phyloP scores from a whole-genome alignment of 2,329 filamentous ascomycete genomes.

The Colletotrichum simmondsii region DNA sequence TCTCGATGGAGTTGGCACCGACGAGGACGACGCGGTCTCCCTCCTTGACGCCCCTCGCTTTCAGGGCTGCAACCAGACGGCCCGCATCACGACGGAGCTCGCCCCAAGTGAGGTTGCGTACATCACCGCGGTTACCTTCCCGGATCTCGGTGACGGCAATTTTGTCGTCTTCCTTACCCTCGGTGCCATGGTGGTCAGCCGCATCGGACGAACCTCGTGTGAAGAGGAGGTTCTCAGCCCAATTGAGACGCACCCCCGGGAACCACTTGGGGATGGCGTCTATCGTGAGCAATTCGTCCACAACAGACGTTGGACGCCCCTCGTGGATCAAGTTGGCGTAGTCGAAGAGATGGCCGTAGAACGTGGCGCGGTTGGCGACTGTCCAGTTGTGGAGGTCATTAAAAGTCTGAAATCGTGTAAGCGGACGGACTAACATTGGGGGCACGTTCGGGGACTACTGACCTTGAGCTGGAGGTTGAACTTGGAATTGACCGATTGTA shows the following conservation, averaged over 20 bases:
- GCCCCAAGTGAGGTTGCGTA: slow-evolving; percentile 72
- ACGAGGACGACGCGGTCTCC: slow-evolving; percentile 83
- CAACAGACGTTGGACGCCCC: slow-evolving; percentile 67
- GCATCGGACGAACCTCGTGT: slow-evolving; percentile 54
- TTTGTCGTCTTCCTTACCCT: slow-evolving; percentile 76
- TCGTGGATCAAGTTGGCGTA: slow-evolving; percentile 70
- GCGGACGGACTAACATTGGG: neutral
- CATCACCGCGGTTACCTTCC: slow-evolving; percentile 67
- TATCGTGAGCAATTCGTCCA: slow-evolving; percentile 78
- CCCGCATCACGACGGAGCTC: slow-evolving; percentile 71
- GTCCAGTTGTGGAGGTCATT: slow-evolving; percentile 78
- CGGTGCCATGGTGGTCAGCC: slow-evolving; percentile 58
- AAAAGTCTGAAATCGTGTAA: slow-evolving; percentile 63
- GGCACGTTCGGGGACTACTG: slow-evolving; percentile 41
- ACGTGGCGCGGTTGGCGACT: slow-evolving; percentile 67
- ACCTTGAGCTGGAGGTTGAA: slow-evolving; percentile 67
- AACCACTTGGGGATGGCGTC: slow-evolving; percentile 83
- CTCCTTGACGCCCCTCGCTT: slow-evolving; percentile 70
- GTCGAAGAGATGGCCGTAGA: slow-evolving; percentile 74
- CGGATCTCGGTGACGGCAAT: slow-evolving; percentile 79
- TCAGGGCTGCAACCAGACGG: slow-evolving; percentile 72
- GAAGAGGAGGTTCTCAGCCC: slow-evolving; percentile 83
- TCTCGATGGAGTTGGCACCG: slow-evolving; percentile 80
- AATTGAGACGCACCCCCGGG: slow-evolving; percentile 78
- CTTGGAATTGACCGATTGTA: slow-evolving; percentile 71